Conservation (phyloP, 495 filamentous ascomycete species). For the Venustampulla echinocandica region DNA sequence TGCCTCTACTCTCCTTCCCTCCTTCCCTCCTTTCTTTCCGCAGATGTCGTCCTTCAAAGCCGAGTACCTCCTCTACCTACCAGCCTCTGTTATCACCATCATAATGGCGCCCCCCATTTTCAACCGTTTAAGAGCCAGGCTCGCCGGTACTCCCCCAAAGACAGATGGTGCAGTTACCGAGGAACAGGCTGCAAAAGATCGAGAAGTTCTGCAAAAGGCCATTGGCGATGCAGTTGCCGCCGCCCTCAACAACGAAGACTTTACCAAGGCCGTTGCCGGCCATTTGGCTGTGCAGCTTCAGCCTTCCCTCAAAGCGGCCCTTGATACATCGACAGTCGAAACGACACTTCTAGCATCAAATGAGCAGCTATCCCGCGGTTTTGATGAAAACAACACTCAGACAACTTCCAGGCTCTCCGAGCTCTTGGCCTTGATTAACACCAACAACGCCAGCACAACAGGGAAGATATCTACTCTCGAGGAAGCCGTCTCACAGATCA, state of each 20-base stretch:
- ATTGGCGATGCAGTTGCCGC: conserved; percentile 19
- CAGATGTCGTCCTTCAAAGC: conserved; percentile 18
- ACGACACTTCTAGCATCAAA: conserved; percentile 14
- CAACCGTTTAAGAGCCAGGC: conserved; percentile 7
- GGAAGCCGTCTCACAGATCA: conserved; percentile 17
- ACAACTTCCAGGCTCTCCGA: conserved; percentile 13
- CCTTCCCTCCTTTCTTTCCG: conserved; percentile 2
- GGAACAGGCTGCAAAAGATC: conserved; percentile 7
- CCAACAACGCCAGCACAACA: conserved; percentile 9
- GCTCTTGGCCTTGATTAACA: conserved; percentile 12
- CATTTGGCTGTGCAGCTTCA: conserved; percentile 19
- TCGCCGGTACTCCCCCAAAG: background rate
- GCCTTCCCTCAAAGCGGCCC: conserved; percentile 17
- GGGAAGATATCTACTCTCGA: conserved; percentile 19
- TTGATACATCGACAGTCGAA: conserved; percentile 19
- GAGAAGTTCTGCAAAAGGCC: conserved; percentile 15
- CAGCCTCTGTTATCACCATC: conserved; percentile 12
- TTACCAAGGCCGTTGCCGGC: conserved; percentile 21
- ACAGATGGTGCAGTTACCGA: background rate
- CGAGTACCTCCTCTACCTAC: conserved; percentile 3
- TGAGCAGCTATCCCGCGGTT: conserved; percentile 13
- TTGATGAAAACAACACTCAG: conserved; percentile 12
- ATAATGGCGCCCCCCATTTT: conserved; percentile 18
- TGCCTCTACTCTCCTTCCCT: conserved; percentile 5
- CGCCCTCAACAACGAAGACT: conserved; percentile 19